A percentile compares a stretch with the other conserved stretches of the same genome.
Evolutionary conservation across 768 basidiomycete genomes (phyloP).

Genomic region (Termitomyces sp.): DNA sequence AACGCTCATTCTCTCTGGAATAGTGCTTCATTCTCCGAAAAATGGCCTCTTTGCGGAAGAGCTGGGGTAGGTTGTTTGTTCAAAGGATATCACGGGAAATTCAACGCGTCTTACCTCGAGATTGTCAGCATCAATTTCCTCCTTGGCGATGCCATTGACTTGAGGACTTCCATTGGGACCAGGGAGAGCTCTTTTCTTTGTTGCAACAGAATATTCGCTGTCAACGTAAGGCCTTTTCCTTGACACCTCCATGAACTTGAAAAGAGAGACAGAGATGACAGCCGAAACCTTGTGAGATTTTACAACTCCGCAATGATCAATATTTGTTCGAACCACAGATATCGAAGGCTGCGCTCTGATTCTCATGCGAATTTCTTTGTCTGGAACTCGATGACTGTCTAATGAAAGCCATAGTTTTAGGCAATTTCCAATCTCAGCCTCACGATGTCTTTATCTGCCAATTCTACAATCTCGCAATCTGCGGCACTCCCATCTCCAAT

Average conservation of each 20-base stretch:
- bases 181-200: conserved; percentile 55
- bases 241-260: conserved; percentile 40
- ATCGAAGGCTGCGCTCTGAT: not conserved
- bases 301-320: conserved; percentile 32
- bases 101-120: conserved; percentile 51
- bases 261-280: conserved; percentile 14
- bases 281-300: conserved; percentile 20
- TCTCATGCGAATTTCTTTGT: not conserved
- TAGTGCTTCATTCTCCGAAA: conserved; percentile 83
- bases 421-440: conserved; percentile 27
- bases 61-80: conserved; percentile 33
- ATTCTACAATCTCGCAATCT: conserved; percentile 84
- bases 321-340: not conserved
- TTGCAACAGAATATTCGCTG: conserved; percentile 39
- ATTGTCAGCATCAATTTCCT: conserved; percentile 49
- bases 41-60: conserved; percentile 85
- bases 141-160: conserved; percentile 43
- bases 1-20: conserved; percentile 67
- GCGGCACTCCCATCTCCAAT: conserved; percentile 69
- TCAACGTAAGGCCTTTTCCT: conserved; percentile 55
- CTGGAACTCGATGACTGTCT: not conserved
- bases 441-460: conserved; percentile 25
- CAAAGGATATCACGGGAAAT: conserved; percentile 10
- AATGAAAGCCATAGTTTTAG: not conserved
- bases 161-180: conserved; percentile 47